Evolutionary conservation across 495 filamentous ascomycete genomes (phyloP).

Genomic region (Aspergillus hancockii): DNA sequence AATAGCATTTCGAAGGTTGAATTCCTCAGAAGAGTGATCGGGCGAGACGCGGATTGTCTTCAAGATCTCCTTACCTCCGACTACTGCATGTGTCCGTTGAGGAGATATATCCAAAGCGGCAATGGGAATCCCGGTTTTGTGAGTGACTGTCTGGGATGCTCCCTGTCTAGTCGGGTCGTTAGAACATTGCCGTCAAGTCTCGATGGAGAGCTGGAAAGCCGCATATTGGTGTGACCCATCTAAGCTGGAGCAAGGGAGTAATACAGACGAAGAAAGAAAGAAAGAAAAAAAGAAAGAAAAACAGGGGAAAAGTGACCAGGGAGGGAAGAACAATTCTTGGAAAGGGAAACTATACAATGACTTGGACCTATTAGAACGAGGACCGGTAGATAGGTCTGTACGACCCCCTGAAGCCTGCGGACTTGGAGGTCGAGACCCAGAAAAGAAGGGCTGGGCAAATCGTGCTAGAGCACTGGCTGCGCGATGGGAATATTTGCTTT

Average conservation of each 20-base stretch:
- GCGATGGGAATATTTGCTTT: slow-evolving; percentile 47
- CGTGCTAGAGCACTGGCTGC: slow-evolving; percentile 57
- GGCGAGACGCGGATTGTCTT: slow-evolving; percentile 78
- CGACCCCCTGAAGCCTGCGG: slow-evolving; percentile 39
- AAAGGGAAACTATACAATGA: slow-evolving; percentile 31
- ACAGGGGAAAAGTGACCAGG: background rate
- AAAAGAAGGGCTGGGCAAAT: slow-evolving; percentile 59
- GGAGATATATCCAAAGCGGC: slow-evolving; percentile 76
- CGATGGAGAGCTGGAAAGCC: background rate
- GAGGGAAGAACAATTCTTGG: slow-evolving; percentile 7
- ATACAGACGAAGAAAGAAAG: slow-evolving; percentile 1
- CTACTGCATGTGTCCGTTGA: slow-evolving; percentile 70
- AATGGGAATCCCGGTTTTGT: slow-evolving; percentile 72
- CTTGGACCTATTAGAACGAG: slow-evolving; percentile 43
- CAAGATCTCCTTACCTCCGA: slow-evolving; percentile 81
- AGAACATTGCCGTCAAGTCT: slow-evolving; percentile 18
- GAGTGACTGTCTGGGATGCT: slow-evolving; percentile 71
- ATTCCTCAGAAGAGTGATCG: slow-evolving; percentile 68
- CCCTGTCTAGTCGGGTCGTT: slow-evolving; percentile 50
- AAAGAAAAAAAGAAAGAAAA: slow-evolving; percentile 5
- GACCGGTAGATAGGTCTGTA: slow-evolving; percentile 32
- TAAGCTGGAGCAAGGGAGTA: background rate
- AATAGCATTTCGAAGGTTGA: slow-evolving; percentile 79
- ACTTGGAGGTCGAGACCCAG: slow-evolving; percentile 56
- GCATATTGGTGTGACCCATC: background rate